phyloP scores from a whole-genome alignment of 2,329 filamentous ascomycete species.

The Xylariales sp. region DNA sequence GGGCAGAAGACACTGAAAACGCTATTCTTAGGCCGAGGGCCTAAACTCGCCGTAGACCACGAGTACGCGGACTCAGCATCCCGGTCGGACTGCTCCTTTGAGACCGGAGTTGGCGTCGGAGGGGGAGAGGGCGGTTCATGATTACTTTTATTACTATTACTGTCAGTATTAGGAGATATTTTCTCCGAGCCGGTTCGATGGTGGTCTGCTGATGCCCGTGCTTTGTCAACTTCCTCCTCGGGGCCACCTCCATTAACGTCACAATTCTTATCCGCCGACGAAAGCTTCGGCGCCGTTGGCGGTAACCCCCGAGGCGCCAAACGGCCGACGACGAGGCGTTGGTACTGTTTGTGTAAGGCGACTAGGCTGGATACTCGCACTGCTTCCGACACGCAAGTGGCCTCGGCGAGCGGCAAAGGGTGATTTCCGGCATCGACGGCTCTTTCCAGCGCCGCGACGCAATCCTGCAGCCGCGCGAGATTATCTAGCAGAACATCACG shows the following conservation, averaged over 20 bases:
- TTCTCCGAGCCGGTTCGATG: background rate
- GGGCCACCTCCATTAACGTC: background rate
- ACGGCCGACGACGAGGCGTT: conserved; percentile 49
- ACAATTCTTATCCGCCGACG: background rate
- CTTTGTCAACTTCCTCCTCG: background rate
- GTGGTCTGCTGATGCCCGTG: background rate
- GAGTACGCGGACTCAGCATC: conserved; percentile 42
- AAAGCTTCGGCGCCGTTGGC: background rate
- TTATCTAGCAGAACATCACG: conserved; percentile 48
- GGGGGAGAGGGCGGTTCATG: conserved; percentile 51
- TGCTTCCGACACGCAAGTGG: conserved; percentile 51
- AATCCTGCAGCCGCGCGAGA: conserved; percentile 46
- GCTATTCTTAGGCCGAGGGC: conserved; percentile 48
- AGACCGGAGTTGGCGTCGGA: conserved; percentile 45
- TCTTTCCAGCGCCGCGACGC: conserved; percentile 46
- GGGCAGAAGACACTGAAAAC: conserved; percentile 56
- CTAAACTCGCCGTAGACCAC: conserved; percentile 14
- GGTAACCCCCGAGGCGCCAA: conserved; percentile 46
- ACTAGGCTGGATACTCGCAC: conserved; percentile 49
- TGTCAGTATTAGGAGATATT: background rate
- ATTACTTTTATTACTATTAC: conserved; percentile 35
- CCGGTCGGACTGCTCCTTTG: conserved; percentile 26
- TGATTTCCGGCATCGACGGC: conserved; percentile 37
- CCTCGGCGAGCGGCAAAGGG: conserved; percentile 51
- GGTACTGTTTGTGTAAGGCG: conserved; percentile 53